A percentile compares a stretch with the other conserved stretches of the same genome.
Conservation (phyloP, 345 rosid genomes). For the Erucastrum elatum region DNA sequence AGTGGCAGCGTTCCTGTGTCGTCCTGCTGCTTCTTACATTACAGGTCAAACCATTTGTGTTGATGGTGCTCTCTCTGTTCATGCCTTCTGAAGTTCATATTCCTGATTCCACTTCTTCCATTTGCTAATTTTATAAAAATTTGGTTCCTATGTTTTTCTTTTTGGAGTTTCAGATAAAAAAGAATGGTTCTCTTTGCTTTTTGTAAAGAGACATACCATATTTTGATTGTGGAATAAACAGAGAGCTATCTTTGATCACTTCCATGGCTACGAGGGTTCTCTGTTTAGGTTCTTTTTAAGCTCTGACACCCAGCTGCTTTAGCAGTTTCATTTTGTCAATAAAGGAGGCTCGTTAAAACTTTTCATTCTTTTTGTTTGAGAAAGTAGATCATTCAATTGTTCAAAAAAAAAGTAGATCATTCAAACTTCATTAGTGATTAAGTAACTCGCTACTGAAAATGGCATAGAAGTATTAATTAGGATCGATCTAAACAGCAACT, state of each 20-base stretch:
- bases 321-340: too few species aligned
- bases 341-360: too few species aligned
- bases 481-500: too few species aligned
- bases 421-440: neutral
- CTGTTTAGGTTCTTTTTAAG: too few species aligned
- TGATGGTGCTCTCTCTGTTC: constrained; percentile 68
- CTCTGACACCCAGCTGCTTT: too few species aligned
- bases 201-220: neutral
- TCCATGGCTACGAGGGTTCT: too few species aligned
- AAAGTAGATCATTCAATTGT: too few species aligned
- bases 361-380: too few species aligned
- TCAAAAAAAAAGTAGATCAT: neutral
- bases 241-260: neutral
- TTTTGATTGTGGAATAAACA: neutral
- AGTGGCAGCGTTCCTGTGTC: constrained; percentile 23
- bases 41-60: constrained; percentile 64
- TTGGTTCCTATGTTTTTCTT: neutral
- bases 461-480: too few species aligned
- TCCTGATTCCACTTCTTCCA: neutral
- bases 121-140: neutral
- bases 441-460: too few species aligned
- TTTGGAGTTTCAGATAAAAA: neutral
- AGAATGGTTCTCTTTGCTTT: neutral
- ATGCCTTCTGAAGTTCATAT: constrained; percentile 42
- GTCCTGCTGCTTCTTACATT: constrained; percentile 25